Evolutionary conservation across 202 grass and related monocot species (phyloP), one percentile per base, ranked within the genome.

Genomic region (Hordeum pubiflorum): DNA sequence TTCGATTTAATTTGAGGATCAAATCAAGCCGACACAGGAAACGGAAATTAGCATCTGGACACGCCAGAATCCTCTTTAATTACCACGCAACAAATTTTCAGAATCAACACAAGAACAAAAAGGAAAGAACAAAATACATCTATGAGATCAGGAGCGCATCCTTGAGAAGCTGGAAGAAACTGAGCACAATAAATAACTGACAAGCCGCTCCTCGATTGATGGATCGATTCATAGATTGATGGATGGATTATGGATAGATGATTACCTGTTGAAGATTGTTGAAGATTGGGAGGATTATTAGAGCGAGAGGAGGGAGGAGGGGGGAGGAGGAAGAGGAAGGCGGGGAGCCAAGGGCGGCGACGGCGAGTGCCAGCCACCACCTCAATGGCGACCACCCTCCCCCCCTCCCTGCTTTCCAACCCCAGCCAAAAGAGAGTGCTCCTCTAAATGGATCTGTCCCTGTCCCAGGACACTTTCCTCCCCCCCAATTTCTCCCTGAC

Each of bases 361-460:
- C 71, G 70, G 41, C 63, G 40, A 71, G 44, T 78, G 82, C 54
- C 82, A 78, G 74, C 22, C 76, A 79, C 76, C 60, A 64, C 66
- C 83, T 55, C 31, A 61, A 79, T 62, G 67, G 63, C 74, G 46
- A 77, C 64, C 85, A 71, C 79, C 79, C 63, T 63, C 85, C 85
- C 70, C 72, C 72, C 52, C 71, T 48, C 44, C 68, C 32, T 11
- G 39, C 62, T 48, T 61, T 74, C 29, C 15, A 66, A 2, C 61
- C 60, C 44, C 38, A 75, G 57, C 65, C 59, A 39, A 57, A 17
- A 48, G 43, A 20, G 24, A 54, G 63, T 29, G 83, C 41, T 8
- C 37, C 43, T 72, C 50, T 50, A 50, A 50, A 50, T 32, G 21
- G 44, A 75, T 56, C 58, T 65, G 67, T 74, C 83, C 59, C 77